A percentile compares a stretch with the other conserved stretches of the same genome.
These are phyloP conservation scores for Epichloe hybrida DNA, from an alignment of 2,329 filamentous ascomycete genomes.

Conservation along the genomic window DNA sequence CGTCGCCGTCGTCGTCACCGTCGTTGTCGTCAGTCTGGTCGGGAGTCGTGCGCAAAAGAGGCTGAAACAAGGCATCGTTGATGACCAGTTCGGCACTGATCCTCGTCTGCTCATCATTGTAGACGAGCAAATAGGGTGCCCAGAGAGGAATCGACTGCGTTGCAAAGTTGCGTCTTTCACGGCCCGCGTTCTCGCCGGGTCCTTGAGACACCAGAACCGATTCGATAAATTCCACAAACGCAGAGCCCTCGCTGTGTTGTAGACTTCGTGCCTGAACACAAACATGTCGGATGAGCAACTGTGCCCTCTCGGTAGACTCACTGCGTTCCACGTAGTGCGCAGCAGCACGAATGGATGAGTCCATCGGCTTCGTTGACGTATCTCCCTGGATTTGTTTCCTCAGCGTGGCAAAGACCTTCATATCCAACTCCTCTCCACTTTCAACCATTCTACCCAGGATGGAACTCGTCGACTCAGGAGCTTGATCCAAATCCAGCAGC, in stretches of 20 bases:
- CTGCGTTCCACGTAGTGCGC: conserved; percentile 37
- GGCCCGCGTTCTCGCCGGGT: conserved; percentile 13
- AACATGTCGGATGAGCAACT: conserved; percentile 29
- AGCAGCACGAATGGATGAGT: conserved; percentile 45
- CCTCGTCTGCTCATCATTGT: conserved; percentile 29
- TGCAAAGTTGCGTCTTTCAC: conserved; percentile 10
- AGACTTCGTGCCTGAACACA: conserved; percentile 28
- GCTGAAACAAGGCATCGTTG: conserved; percentile 27
- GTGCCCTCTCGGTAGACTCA: conserved; percentile 19
- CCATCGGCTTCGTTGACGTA: conserved; percentile 26
- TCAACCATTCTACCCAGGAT: conserved; percentile 46
- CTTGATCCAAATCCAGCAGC: conserved; percentile 49
- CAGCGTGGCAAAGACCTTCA: conserved; percentile 38
- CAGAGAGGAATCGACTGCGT: conserved; percentile 27
- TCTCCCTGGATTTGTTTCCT: conserved; percentile 38
- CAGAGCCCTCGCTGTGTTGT: conserved; percentile 33
- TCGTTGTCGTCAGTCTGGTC: background rate
- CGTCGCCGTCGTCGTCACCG: background rate
- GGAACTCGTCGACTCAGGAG: conserved; percentile 32
- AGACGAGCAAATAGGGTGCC: conserved; percentile 37
- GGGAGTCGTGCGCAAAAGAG: conserved; percentile 7
- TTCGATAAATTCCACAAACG: conserved; percentile 33
- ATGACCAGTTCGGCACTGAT: conserved; percentile 30
- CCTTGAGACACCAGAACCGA: conserved; percentile 16
- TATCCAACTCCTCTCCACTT: conserved; percentile 36